Evolutionary conservation across 2,329 filamentous ascomycete genomes (phyloP).

Genomic region (Sclerotiophoma versabilis): DNA sequence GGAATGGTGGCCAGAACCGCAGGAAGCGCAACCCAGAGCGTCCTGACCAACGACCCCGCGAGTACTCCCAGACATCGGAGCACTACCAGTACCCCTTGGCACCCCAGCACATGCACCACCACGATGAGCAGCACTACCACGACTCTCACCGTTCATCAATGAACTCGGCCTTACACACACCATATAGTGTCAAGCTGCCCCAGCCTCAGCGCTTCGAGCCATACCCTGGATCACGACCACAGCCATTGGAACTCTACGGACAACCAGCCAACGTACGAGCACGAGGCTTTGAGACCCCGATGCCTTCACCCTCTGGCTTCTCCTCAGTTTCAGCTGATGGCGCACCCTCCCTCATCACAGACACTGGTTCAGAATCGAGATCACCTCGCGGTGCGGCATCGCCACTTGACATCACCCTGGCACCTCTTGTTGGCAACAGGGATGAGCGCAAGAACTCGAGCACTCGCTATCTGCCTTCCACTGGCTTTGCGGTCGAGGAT

Average conservation of each 20-base stretch:
- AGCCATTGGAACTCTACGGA: conserved; percentile 41
- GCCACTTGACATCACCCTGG: conserved; percentile 53
- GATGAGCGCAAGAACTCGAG: conserved; percentile 48
- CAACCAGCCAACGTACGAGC: conserved; percentile 33
- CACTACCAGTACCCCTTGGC: conserved; percentile 39
- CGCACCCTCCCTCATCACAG: conserved; percentile 74
- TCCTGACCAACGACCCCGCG: conserved; percentile 34
- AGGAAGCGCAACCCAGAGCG: conserved; percentile 58
- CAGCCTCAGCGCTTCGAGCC: conserved; percentile 43
- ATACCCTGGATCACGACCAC: conserved; percentile 42
- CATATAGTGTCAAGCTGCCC: conserved; percentile 42
- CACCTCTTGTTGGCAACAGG: conserved; percentile 46
- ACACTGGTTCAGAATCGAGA: conserved; percentile 60
- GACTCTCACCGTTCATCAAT: conserved; percentile 40
- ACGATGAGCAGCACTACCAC: conserved; percentile 40
- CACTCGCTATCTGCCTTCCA: conserved; percentile 47
- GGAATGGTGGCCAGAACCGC: conserved; percentile 92
- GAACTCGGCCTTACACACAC: conserved; percentile 36
- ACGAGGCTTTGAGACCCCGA: conserved; percentile 60
- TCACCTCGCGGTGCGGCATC: conserved; percentile 56
- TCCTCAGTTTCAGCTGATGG: conserved; percentile 70
- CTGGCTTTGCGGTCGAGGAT: conserved; percentile 48
- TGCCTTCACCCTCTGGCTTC: conserved; percentile 68
- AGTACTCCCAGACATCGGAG: conserved; percentile 44
- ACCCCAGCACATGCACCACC: conserved; percentile 31